A percentile compares a stretch with the other conserved stretches of the same genome.
phyloP scores from a whole-genome alignment of 805 yeast genomes.

The Pichia sporocuriosa region DNA sequence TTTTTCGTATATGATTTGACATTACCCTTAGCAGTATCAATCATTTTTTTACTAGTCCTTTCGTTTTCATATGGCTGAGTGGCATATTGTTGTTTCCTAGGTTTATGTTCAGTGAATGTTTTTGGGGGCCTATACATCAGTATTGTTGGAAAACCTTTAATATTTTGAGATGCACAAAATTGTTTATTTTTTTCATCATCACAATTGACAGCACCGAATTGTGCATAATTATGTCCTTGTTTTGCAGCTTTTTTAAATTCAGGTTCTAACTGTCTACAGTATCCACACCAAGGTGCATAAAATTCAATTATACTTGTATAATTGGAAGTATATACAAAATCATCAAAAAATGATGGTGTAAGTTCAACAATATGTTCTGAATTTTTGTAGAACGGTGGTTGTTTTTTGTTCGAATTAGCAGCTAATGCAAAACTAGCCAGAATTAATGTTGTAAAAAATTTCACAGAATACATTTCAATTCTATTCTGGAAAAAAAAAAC shows the following conservation, averaged over 20 bases:
- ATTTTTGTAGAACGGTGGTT: constrained; percentile 19
- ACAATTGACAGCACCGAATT: constrained; percentile 83
- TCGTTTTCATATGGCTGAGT: constrained; percentile 55
- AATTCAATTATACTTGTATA: constrained; percentile 81
- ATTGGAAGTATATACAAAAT: constrained; percentile 60
- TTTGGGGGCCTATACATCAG: constrained; percentile 81
- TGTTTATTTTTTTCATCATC: constrained; percentile 60
- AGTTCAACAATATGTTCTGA: constrained; percentile 24
- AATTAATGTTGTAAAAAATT: neutral
- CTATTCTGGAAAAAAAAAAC: too few species aligned
- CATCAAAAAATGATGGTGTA: constrained; percentile 44
- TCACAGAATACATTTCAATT: neutral
- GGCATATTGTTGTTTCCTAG: constrained; percentile 9
- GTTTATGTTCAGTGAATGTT: constrained; percentile 15
- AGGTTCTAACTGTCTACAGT: constrained; percentile 69
- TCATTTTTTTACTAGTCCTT: constrained; percentile 48
- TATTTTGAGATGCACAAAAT: constrained; percentile 57
- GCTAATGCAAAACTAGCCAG: neutral
- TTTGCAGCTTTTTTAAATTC: constrained; percentile 60
- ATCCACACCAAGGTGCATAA: constrained; percentile 98
- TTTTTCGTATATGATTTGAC: constrained; percentile 61
- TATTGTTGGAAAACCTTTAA: constrained; percentile 82
- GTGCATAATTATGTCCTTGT: constrained; percentile 45
- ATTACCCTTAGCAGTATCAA: constrained; percentile 47
- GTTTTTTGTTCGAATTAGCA: neutral